Evolutionary conservation across 306 rosid species (phyloP), one percentile per base, ranked within the genome.

Genomic region (Canavalia gladiata): DNA sequence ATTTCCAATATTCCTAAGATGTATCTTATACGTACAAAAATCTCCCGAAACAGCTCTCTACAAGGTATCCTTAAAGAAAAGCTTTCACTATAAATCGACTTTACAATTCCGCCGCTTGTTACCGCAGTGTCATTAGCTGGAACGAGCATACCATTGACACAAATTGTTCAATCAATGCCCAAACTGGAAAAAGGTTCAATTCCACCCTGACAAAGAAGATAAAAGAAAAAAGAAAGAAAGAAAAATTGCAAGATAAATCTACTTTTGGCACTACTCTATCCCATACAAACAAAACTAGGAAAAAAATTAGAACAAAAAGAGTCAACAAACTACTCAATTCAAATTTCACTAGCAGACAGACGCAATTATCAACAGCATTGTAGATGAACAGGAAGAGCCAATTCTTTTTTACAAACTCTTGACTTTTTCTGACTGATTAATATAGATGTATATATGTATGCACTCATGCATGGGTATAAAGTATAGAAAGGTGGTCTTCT

Each of bases 131-230:
- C 83, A 81, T 82, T 34, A 68, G 86, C 86, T 74, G 81, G 82
- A 81, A 84, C 47, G 79, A 69, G 55, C 81, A 67, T 77, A 73
- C 71, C 84, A 82, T 67, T 72, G 78, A 85, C 74, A 83, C 86
- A 86, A 72, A 79, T 74, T 78, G 84, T 79, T 85, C 90, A 87
- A 85, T 87, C 90, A 82, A 87, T 87, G 85, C 90, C 90, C 90
- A 87, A 79, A 82, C 88, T 87, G 63, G 87, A 87, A 85, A 55
- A 87, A 64, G 90, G 86, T 80, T 87, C 90, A 82, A 87, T 76
- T 82, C 85, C 90, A 75, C 85, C 90, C 90, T 87, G 88, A 84
- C 64, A 85, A 84, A 78, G 11, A 52, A 69, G 8, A 51, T 64
- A 67, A 28, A 45, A 46, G 18, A 29, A 34, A 42, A 4, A 12